Evolutionary conservation across 2,329 filamentous ascomycete species (phyloP).

Genomic region (Fusarium humuli): DNA sequence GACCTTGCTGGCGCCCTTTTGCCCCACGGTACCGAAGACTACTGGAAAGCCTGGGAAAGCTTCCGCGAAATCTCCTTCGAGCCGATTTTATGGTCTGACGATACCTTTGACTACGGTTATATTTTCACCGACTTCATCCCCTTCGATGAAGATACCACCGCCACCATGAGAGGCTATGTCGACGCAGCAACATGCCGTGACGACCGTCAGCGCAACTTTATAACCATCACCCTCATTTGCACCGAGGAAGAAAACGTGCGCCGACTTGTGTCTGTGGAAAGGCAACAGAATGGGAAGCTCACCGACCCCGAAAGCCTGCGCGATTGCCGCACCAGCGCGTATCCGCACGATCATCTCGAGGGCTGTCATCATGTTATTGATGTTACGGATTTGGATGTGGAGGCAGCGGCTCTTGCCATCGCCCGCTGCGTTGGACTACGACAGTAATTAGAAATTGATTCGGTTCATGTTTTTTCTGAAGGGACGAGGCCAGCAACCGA

Average conservation of each 20-base stretch:
- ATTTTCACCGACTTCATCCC: not conserved
- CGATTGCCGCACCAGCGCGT: not conserved
- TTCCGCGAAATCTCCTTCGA: not conserved
- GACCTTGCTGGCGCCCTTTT: not conserved
- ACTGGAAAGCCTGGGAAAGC: fast-evolving
- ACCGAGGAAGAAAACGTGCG: not conserved
- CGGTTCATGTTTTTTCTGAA: not conserved
- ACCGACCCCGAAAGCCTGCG: not conserved
- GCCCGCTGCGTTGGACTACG: not conserved
- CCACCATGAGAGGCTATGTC: not conserved
- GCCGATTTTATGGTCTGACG: not conserved
- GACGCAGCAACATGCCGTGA: not conserved
- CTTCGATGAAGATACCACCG: fast-evolving
- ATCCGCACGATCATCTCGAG: not conserved
- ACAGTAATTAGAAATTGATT: not conserved
- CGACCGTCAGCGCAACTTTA: not conserved
- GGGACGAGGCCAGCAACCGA: not conserved
- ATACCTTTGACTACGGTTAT: not conserved
- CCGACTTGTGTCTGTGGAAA: not conserved
- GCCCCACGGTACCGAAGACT: not conserved
- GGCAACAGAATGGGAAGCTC: not conserved
- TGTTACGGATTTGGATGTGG: not conserved
- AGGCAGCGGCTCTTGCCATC: not conserved
- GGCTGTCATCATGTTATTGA: not conserved
- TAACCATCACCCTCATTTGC: not conserved